A percentile compares a stretch with the other conserved stretches of the same genome.
Conservation (phyloP, 257 asterid species). For the Solanum pinnatisectum region DNA sequence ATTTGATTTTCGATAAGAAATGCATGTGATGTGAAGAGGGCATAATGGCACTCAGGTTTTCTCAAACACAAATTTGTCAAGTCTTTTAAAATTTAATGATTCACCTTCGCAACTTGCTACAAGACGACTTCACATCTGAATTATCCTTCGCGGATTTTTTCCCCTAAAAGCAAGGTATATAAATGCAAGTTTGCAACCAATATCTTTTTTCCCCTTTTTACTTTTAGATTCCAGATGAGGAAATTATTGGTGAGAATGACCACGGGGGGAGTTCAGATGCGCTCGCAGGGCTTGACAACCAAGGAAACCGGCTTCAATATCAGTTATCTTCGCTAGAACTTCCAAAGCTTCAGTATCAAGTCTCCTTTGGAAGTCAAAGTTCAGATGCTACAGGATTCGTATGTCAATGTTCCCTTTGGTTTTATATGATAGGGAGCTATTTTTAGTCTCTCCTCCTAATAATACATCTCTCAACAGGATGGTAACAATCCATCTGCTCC, state of each 20-base stretch:
- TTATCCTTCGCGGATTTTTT: not conserved
- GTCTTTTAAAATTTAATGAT: not conserved
- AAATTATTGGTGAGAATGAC: conserved; percentile 46
- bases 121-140: not conserved
- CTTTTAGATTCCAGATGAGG: conserved; percentile 76
- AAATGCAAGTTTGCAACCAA: not conserved
- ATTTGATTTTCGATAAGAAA: not conserved
- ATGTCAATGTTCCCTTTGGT: conserved; percentile 13
- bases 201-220: not conserved
- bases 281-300: conserved; percentile 13
- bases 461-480: conserved; percentile 46
- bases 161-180: not conserved
- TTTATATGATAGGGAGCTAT: not conserved
- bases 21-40: not conserved
- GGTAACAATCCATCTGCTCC: conserved; percentile 41
- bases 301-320: conserved; percentile 30
- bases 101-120: not conserved
- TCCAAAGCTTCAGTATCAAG: conserved; percentile 42
- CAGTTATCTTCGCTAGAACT: conserved; percentile 28
- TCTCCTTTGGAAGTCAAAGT: conserved; percentile 53
- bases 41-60: not conserved
- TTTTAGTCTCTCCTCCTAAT: conserved; percentile 12
- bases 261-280: conserved; percentile 32
- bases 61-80: not conserved
- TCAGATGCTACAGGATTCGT: conserved; percentile 63